A percentile compares a stretch with the other conserved stretches of the same genome.
Conservation (phyloP, 495 filamentous ascomycete genomes). For the Penicillium fimorum region DNA sequence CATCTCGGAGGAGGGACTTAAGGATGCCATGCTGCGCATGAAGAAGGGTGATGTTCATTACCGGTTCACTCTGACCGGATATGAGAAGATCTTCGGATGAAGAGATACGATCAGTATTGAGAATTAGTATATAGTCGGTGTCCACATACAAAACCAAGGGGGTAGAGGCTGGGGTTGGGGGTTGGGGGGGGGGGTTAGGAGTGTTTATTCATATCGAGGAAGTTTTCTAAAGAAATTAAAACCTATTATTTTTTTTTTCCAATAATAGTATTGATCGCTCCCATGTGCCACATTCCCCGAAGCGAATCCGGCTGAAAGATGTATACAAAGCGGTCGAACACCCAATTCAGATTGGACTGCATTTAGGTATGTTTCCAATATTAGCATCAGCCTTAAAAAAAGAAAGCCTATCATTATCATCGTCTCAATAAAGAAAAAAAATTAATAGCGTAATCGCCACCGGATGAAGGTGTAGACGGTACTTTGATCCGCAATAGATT, state of each 20-base stretch:
- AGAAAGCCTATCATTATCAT: not conserved
- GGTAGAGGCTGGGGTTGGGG: not conserved
- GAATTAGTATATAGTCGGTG: not conserved
- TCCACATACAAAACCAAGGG: not conserved
- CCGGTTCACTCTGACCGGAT: conserved; percentile 63
- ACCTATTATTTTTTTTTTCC: not conserved
- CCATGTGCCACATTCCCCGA: no score
- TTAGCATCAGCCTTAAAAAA: not conserved
- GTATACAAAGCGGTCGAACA: not conserved
- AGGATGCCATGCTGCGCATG: conserved; percentile 64
- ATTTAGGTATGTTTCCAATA: not conserved
- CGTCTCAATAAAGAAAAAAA: not conserved
- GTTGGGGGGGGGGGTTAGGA: not conserved
- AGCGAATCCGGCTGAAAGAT: not conserved
- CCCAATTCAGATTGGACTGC: no score
- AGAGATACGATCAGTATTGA: not conserved
- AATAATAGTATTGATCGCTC: not conserved
- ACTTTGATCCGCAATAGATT: conserved; percentile 10
- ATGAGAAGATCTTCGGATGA: conserved; percentile 59
- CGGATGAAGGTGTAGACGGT: conserved; percentile 17
- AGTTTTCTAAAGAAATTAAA: not conserved
- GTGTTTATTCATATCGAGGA: not conserved
- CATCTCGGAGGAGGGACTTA: conserved; percentile 67
- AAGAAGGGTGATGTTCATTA: conserved; percentile 70
- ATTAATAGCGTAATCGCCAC: conserved; percentile 17